Conservation (phyloP, 2,329 filamentous ascomycete genomes). For the Fusarium kyushuense region DNA sequence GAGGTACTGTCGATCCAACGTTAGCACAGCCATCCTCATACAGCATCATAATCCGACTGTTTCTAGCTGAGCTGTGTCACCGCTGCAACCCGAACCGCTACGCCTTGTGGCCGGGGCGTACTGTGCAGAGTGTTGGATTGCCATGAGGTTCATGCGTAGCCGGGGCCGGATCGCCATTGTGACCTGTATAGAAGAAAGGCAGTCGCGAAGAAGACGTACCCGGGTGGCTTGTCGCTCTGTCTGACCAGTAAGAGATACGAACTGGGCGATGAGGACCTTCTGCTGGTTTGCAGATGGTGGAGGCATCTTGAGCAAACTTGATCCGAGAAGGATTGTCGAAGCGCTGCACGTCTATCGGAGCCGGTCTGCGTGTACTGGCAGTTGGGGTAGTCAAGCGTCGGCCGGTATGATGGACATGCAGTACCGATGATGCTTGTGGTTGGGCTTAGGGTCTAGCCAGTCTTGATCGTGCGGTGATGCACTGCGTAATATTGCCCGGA, state of each 20-base stretch:
- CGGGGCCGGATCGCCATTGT: constrained; percentile 14
- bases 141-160: constrained; percentile 17
- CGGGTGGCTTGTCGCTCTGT: constrained; percentile 58
- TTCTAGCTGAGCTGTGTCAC: constrained; percentile 35
- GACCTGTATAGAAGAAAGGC: not conserved
- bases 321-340: constrained; percentile 1
- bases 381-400: not conserved
- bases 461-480: constrained; percentile 7
- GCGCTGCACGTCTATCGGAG: constrained; percentile 1
- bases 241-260: constrained; percentile 59
- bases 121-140: constrained; percentile 25
- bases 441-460: constrained; percentile 10
- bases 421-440: constrained; percentile 4
- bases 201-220: constrained; percentile 53
- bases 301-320: constrained; percentile 50
- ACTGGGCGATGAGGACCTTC: constrained; percentile 57
- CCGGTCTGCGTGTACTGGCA: not conserved
- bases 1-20: constrained; percentile 56
- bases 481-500: not conserved
- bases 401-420: constrained; percentile 8
- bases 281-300: constrained; percentile 55
- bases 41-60: constrained; percentile 23
- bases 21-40: constrained; percentile 43
- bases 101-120: constrained; percentile 11
- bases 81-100: constrained; percentile 35